Evolutionary conservation across 768 basidiomycete species (phyloP).

Genomic region (Pleurotus citrinopileatus): DNA sequence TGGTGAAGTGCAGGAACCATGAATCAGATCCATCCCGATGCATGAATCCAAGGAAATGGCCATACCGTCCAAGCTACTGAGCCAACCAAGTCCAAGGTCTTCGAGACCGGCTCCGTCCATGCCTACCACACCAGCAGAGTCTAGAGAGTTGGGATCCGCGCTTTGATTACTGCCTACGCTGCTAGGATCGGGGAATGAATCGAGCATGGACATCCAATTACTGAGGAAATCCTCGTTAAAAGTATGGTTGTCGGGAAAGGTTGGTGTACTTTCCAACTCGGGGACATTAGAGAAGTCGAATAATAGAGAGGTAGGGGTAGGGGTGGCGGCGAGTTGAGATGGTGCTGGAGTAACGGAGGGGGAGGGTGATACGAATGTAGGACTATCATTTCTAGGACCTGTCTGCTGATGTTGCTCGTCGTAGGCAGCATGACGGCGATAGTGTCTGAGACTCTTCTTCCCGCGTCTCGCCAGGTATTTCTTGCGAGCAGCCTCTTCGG

Average conservation of each 20-base stretch:
- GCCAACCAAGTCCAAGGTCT: not conserved
- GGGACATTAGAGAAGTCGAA: constrained; percentile 6
- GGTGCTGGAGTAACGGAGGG: constrained; percentile 33
- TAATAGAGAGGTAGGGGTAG: not conserved
- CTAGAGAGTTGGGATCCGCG: not conserved
- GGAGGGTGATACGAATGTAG: constrained; percentile 15
- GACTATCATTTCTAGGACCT: constrained; percentile 5
- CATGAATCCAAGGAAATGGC: not conserved
- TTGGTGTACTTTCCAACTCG: constrained; percentile 8
- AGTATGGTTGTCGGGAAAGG: constrained; percentile 13
- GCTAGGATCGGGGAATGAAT: constrained; percentile 35
- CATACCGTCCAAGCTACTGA: not conserved
- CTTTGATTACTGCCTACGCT: constrained; percentile 17
- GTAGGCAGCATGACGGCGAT: not conserved
- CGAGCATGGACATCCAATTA: constrained; percentile 50
- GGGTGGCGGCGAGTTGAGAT: constrained; percentile 35
- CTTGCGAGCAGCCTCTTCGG: constrained; percentile 58
- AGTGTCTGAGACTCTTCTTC: constrained; percentile 8
- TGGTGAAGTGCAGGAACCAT: not conserved
- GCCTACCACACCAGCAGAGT: not conserved
- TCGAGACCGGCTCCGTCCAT: not conserved
- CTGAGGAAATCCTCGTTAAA: constrained; percentile 42
- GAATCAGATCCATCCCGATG: not conserved
- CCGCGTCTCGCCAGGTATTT: constrained; percentile 34
- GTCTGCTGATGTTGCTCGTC: not conserved